Evolutionary conservation across 2,329 filamentous ascomycete genomes (phyloP).

Genomic region (Amphichorda felina): DNA sequence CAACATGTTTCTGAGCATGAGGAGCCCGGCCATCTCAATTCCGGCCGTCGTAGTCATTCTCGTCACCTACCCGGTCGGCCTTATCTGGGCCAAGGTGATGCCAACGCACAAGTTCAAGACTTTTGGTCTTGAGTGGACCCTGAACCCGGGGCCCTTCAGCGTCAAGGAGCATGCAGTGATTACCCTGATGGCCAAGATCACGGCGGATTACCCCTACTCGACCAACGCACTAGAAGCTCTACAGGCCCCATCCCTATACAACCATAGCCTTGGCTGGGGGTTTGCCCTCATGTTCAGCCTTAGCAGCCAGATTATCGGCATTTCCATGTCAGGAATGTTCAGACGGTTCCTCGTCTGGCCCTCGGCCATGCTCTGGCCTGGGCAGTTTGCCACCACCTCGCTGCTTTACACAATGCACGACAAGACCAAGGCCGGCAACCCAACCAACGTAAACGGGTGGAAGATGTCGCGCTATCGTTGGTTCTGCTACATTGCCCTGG

Average conservation of each 20-base stretch:
- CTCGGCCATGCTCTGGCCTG: slow-evolving; percentile 54
- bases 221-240: slow-evolving; percentile 29
- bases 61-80: slow-evolving; percentile 35
- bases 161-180: slow-evolving; percentile 38
- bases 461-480: slow-evolving; percentile 43
- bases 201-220: slow-evolving; percentile 19
- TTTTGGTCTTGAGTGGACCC: slow-evolving; percentile 18
- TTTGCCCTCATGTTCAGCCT: slow-evolving; percentile 49
- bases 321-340: slow-evolving; percentile 48
- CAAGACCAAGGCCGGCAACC: slow-evolving; percentile 37
- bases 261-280: slow-evolving; percentile 40
- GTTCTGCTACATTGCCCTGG: slow-evolving; percentile 39
- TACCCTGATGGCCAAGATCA: slow-evolving; percentile 29
- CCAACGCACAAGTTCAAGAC: slow-evolving; percentile 16
- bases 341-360: slow-evolving; percentile 49
- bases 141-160: slow-evolving; percentile 30
- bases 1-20: slow-evolving; percentile 40
- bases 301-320: slow-evolving; percentile 51
- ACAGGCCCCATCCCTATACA: slow-evolving; percentile 36
- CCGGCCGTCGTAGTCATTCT: slow-evolving; percentile 43
- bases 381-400: slow-evolving; percentile 46
- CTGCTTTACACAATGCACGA: slow-evolving; percentile 57
- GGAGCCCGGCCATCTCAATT: slow-evolving; percentile 37
- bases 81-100: slow-evolving; percentile 18
- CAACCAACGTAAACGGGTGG: slow-evolving; percentile 43